Base-by-base conservation (phyloP, 2,329 filamentous ascomycete species). In the Aureobasidium subglaciale region DNA sequence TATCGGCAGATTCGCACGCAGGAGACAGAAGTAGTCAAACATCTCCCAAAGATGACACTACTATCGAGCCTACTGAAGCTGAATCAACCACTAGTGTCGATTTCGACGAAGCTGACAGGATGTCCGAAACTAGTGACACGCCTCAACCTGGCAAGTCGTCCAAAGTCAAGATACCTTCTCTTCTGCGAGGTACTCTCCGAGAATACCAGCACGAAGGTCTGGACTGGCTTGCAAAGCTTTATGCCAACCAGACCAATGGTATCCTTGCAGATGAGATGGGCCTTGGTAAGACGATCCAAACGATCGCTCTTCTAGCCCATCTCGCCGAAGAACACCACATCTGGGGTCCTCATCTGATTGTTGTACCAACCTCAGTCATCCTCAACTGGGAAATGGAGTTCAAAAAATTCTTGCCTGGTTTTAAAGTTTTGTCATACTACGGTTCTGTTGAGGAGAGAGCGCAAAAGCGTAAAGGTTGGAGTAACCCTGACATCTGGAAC, bases 361-460 rank as follows among this genome's bases (percentile, higher is more conserved):
- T 99, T 59, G 93, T 99, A 2, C 93, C 93, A 1, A 99, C 93
- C 2, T 97, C 91, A 71, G 95, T 99, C 46, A 96, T 99, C 80
- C 82, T 99, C 61, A 99, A 99, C 68, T 99, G 93, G 93, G 95
- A 99, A 70, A 97, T 97, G 87, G 93, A 99, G 71, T 99, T 99
- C 79, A 97, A 97, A 68, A 99, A 99, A 69, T 99, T 92, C 83
- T 89, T 91, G 56, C 93, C 95, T 3, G 92, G 93, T 0, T 99
- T 99, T 78, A 97, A 96, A 68, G 95, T 99, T 56, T 78, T 99
- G 58, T 93, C 91, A 0, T 99, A 99, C 73, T 99, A 97, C 68
- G 93, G 95, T 40, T 89, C 86, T 38, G 87, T 91, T 64, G 90
- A 96, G 62, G 93, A 99, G 71, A 86, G 93, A 42, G 91, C 89